Evolutionary conservation across 2,329 filamentous ascomycete genomes (phyloP), one percentile per base, ranked within the genome.

Genomic region (Grosmannia clavigera): DNA sequence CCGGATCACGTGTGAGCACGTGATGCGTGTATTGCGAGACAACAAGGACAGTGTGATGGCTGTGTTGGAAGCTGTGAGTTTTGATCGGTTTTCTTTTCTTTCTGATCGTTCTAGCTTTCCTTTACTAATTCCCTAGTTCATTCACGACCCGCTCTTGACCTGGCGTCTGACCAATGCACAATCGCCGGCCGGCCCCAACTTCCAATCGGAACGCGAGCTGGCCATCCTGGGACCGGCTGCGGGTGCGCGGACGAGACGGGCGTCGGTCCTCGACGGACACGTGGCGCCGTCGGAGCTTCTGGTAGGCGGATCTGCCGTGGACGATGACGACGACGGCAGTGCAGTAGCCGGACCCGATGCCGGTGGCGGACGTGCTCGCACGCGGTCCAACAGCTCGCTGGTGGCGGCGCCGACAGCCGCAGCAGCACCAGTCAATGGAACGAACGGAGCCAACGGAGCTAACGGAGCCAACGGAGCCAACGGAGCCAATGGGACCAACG

Each of bases 1-100:
- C 80, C 85, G 95, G 62, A 97, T 96, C 61, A 97, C 94, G 6
- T 99, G 92, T 68, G 95, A 99, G 74, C 92, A 96, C 67, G 92
- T 96, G 57, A 99, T 99, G 94, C 84, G 94, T 63, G 92, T 99
- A 16, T 78, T 99, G 65, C 81, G 94, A 60, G 91, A 94, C 66
- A 99, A 99, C 74, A 99, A 99, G 75, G 94, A 99, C 76, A 96
- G 91, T 51, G 82, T 99, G 61, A 96, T 99, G 90, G 94, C 94
- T 35, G 94, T 99, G 25, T 78, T 99, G 60, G 94, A 99, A 81
- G 94, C 94, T 65, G 90, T 94, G 82, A 84, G 88, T 85, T 58
- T 31, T 58, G 16, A 25, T 29, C 3, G 22, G 31, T 12, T 5
- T 16, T 2, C 55, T 1, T 31, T 54, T 48, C 55, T 52, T 16